phyloP scores from a whole-genome alignment of 306 rosid species.

The Alnus rubra region DNA sequence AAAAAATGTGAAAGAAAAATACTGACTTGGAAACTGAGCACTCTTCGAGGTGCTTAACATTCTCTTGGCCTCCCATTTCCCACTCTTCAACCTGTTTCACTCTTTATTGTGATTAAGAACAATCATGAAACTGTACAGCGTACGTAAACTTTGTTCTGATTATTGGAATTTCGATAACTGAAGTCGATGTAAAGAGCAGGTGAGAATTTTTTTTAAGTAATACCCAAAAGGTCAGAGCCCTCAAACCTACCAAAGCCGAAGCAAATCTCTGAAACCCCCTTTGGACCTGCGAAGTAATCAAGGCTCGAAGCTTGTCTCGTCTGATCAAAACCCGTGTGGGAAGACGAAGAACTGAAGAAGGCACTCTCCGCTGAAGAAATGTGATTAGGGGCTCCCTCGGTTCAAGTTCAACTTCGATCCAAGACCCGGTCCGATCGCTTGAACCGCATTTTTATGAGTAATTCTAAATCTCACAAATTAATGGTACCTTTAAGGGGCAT shows the following conservation, averaged over 20 bases:
- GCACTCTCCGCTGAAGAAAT: background rate
- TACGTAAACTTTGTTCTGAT: background rate
- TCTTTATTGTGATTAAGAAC: background rate
- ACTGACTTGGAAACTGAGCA: constrained; percentile 89
- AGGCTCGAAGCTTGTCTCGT: too few relatives aligned
- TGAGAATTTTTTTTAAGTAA: background rate
- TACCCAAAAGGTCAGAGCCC: background rate
- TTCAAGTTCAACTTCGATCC: background rate
- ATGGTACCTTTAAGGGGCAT: too few relatives aligned
- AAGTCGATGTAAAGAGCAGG: background rate
- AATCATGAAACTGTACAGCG: background rate
- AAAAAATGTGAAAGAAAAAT: background rate
- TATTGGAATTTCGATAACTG: too few relatives aligned
- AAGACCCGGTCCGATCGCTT: background rate
- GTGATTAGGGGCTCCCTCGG: background rate
- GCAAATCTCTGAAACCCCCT: background rate
- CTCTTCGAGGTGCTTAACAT: constrained; percentile 78
- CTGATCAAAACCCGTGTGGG: background rate
- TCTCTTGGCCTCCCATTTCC: constrained; percentile 67
- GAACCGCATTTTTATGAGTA: too few relatives aligned
- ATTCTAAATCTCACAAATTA: too few relatives aligned
- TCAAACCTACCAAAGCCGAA: background rate
- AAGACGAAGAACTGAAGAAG: background rate
- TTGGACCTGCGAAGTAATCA: background rate
- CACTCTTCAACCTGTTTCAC: constrained; percentile 1